phyloP scores from a whole-genome alignment of 371 early-diverging fungal species.

The Mucor indicus region DNA sequence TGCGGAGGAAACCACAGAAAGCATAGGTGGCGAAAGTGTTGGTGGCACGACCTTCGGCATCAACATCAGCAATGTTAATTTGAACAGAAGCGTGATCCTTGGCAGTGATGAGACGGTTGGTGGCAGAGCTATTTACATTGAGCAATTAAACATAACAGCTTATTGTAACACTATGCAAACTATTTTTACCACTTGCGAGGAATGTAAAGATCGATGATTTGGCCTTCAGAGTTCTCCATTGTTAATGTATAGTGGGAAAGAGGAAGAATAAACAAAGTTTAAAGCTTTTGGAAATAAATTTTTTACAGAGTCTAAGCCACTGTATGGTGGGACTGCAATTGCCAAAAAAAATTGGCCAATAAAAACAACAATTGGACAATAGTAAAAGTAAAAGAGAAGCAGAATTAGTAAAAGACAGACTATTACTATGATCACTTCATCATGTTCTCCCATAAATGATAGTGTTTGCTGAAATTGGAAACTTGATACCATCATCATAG shows the following conservation, averaged over 20 bases:
- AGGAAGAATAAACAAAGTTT: constrained; percentile 12
- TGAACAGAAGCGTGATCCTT: constrained; percentile 98
- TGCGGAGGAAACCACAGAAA: constrained; percentile 91
- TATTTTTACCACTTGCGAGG: constrained; percentile 89
- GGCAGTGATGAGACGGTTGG: constrained; percentile 53
- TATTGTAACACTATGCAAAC: too few relatives aligned
- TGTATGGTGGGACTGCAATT: too few relatives aligned
- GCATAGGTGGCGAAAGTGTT: constrained; percentile 87
- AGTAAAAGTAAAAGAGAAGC: too few relatives aligned
- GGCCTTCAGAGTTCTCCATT: constrained; percentile 72
- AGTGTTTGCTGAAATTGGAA: too few relatives aligned
- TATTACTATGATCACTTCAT: too few relatives aligned
- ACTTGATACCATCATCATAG: too few relatives aligned
- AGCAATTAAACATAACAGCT: too few relatives aligned
- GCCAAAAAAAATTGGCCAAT: too few relatives aligned
- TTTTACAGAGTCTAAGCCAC: constrained; percentile 26
- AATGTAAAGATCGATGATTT: constrained; percentile 89
- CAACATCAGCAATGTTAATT: constrained; percentile 95
- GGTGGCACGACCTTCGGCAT: constrained; percentile 80
- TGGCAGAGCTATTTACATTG: constrained; percentile 46
- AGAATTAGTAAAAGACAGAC: too few relatives aligned
- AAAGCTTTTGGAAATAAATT: constrained; percentile 15
- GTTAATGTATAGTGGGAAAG: constrained; percentile 24
- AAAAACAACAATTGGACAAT: too few relatives aligned
- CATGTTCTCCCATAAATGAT: too few relatives aligned